Evolutionary conservation across 495 filamentous ascomycete species (phyloP), one percentile per base, ranked within the genome.

Genomic region (Tuber indicum): DNA sequence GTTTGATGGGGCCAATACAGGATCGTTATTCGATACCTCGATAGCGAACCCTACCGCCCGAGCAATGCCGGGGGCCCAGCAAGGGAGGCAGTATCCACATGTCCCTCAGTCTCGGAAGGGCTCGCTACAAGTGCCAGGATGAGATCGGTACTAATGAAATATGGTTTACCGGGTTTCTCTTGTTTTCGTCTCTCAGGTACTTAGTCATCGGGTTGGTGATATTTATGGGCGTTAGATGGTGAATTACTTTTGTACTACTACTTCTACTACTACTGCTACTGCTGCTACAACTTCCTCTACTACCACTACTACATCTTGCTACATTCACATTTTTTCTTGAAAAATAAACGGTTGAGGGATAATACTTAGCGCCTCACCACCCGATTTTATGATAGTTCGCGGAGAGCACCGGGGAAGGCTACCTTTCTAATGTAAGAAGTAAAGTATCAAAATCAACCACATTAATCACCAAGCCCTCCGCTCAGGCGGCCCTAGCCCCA

Each of bases 1-100:
- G 17, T 81, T 76, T 62, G 45, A 72, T 41, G 62, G 45, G 44
- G 41, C 45, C 36, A 58, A 41, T 43, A 43, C 41, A 32, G 62
- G 47, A 16, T 43, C 74, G 0, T 45, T 77, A 23, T 78, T 78
- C 76, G 75, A 78, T 39, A 75, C 58, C 58, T 66, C 58, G 14
- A 10, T 66, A 12, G n/a, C 26, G 26, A 66, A 66, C 16, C 58
- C 58, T 17, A 26, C 58, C 5, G 26, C 58, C 6, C n/a, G 58
- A 32, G 58, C 58, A 10, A 36, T 66, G 12, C 26, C 58, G 58
- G 58, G 58, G 26, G 12, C 0, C 14, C 58, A 66, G 26, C 58
- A 66, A 32, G 58, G 58, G 58, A 66, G 58, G 32, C 58, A 66
- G 58, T 66, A 66, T 7, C 58, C 58, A 3, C 58, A 36, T 66